phyloP scores from a whole-genome alignment of 1,284 basidiomycete genomes.

The Trichosporon coremiiforme region DNA sequence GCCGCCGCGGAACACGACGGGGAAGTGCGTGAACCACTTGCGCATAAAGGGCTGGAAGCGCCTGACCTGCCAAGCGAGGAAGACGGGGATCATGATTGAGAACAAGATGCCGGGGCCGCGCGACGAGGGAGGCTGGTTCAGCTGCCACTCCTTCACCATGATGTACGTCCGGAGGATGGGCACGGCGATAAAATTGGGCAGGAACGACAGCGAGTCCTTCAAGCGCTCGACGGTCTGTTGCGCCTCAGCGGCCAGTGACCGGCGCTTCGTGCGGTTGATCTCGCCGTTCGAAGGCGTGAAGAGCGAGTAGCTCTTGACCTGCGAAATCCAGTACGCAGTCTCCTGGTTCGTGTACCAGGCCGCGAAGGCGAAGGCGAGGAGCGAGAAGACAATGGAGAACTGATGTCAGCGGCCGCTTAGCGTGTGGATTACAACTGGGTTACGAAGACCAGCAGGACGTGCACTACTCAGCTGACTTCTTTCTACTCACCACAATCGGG shows the following conservation, averaged over 20 bases:
- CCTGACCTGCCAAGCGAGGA: conserved; percentile 71
- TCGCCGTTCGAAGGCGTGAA: conserved; percentile 45
- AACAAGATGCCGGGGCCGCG: conserved; percentile 47
- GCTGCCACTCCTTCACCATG: conserved; percentile 42
- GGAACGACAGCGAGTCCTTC: conserved; percentile 37
- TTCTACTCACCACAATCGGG: conserved; percentile 52
- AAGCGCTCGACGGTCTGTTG: conserved; percentile 40
- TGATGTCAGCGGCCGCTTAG: conserved; percentile 31
- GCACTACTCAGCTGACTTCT: too few relatives aligned
- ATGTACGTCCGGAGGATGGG: conserved; percentile 53
- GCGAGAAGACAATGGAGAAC: conserved; percentile 49
- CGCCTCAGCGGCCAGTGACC: conserved; percentile 41
- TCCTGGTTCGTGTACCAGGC: conserved; percentile 52
- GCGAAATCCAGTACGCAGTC: conserved; percentile 45
- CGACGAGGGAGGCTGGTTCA: conserved; percentile 44
- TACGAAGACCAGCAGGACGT: too few relatives aligned
- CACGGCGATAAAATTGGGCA: conserved; percentile 43
- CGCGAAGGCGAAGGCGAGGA: conserved; percentile 41
- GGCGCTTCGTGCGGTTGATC: conserved; percentile 45
- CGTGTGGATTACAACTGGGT: too few relatives aligned
- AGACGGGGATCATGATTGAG: conserved; percentile 66
- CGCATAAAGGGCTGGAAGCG: conserved; percentile 56
- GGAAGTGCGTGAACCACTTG: conserved; percentile 52
- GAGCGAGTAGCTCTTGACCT: conserved; percentile 40
- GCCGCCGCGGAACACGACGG: conserved; percentile 41